Evolutionary conservation across 192 early-diverging fungal species (phyloP).

Genomic region (Backusella liffmaniae): DNA sequence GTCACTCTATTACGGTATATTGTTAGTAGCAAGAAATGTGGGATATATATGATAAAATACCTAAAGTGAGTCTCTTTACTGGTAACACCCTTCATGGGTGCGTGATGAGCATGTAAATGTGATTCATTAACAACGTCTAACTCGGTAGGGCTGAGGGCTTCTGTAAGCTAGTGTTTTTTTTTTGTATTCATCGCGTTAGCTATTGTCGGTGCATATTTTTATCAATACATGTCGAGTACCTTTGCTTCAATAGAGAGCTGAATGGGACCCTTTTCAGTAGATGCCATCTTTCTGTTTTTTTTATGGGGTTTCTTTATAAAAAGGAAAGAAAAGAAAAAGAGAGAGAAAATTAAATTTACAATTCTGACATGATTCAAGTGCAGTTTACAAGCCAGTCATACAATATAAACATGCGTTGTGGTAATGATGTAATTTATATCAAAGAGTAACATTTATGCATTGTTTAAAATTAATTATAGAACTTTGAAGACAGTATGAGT

Average conservation of each 20-base stretch:
- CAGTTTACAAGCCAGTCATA: not conserved
- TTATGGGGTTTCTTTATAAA: slow-evolving; percentile 4
- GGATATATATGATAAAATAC: slow-evolving; percentile 26
- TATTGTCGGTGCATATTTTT: not conserved
- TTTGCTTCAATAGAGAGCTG: slow-evolving; percentile 31
- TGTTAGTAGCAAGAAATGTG: not conserved
- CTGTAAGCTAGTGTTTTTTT: slow-evolving; percentile 2
- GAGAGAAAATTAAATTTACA: not conserved
- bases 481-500: not conserved
- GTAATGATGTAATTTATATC: not conserved
- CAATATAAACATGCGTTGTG: not conserved
- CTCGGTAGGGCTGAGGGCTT: slow-evolving; percentile 50
- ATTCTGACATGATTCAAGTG: not conserved
- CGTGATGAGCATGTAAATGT: slow-evolving; percentile 77
- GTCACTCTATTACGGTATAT: not conserved
- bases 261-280: slow-evolving; percentile 30
- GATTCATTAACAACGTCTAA: slow-evolving; percentile 80
- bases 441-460: not conserved
- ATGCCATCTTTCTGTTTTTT: slow-evolving; percentile 12
- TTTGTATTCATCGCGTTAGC: not conserved
- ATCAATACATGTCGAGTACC: slow-evolving; percentile 4
- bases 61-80: slow-evolving; percentile 84
- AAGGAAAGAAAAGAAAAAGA: not conserved
- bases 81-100: slow-evolving; percentile 75
- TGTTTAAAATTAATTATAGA: not conserved